phyloP scores from a whole-genome alignment of 2,329 filamentous ascomycete genomes.

The Neonectria coccinea region DNA sequence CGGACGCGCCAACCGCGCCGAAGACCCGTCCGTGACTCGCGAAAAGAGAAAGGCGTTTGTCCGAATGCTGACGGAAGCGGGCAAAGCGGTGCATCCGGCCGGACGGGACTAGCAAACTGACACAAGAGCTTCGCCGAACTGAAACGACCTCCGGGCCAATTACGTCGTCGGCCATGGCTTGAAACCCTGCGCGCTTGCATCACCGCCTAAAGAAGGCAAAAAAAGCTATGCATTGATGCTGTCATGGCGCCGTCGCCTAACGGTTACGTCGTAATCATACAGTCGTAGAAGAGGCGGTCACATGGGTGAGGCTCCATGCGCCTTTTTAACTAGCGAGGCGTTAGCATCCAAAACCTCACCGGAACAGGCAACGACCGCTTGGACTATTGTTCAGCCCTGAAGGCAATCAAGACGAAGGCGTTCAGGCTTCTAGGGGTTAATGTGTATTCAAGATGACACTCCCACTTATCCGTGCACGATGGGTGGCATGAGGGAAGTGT shows the following conservation, averaged over 20 bases:
- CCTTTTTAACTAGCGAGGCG: background rate
- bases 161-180: background rate
- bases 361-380: no score
- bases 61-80: no score
- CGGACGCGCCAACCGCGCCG: no score
- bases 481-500: background rate
- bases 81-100: no score
- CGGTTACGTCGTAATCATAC: no score
- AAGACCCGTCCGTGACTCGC: background rate
- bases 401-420: background rate
- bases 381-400: background rate
- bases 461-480: background rate
- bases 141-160: no score
- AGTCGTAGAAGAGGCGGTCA: background rate
- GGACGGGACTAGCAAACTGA: no score
- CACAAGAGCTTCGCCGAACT: no score
- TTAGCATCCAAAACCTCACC: background rate
- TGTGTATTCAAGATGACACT: background rate
- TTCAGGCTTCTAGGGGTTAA: background rate
- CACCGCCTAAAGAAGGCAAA: background rate
- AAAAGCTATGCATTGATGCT: background rate
- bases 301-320: background rate
- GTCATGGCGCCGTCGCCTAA: background rate
- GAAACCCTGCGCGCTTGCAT: background rate
- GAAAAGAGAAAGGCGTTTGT: no score